Evolutionary conservation across 805 yeast species (phyloP), one percentile per base, ranked within the genome.

Genomic region (Wickerhamomyces chambardii): DNA sequence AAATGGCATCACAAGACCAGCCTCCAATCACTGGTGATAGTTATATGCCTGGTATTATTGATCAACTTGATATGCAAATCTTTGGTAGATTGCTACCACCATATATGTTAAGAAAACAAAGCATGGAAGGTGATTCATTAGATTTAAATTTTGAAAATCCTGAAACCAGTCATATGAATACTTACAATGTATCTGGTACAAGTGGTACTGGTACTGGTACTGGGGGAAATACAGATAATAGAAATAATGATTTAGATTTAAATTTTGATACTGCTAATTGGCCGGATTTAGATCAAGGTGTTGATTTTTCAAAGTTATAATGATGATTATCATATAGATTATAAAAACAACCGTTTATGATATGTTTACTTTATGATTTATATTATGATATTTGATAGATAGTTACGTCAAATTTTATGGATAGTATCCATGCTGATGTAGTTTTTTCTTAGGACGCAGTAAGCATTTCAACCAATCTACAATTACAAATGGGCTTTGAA

Each of bases 71-170:
- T 53, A 75, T 84, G 50, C 89, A 84, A 50, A 68, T 86, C 15
- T 86, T 86, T 63, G 96, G 95, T 1, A 62, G 84, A 28, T 78
- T 82, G 43, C 52, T 84, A 33, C 95, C 95, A 3, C 92, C 95
- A 4, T 84, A 83, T 51, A 84, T 84, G 94, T 64, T 78, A 30
- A 57, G 58, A 35, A 44, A 52, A 26, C 46, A 56, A 17, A 40
- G 41, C 36, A 43, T 45, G 26, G 49, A 53, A 2, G 44, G 32
- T 24, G 41, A 45, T 42, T 49, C 51, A 17, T 41, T 42, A 1
- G 38, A 36, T n/a, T 19, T 48, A 24, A 46, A 43, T 24, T 24
- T 16, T 33, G 27, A 10, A 9, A n/a, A 10, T 11, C 12, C n/a
- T 4, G 12, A 24, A 5, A 24, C 24, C 10, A 10, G 24, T 21